Evolutionary conservation across 1,139 yeast genomes (phyloP), one percentile per base, ranked within the genome.

Genomic region (Taphrina communis): DNA sequence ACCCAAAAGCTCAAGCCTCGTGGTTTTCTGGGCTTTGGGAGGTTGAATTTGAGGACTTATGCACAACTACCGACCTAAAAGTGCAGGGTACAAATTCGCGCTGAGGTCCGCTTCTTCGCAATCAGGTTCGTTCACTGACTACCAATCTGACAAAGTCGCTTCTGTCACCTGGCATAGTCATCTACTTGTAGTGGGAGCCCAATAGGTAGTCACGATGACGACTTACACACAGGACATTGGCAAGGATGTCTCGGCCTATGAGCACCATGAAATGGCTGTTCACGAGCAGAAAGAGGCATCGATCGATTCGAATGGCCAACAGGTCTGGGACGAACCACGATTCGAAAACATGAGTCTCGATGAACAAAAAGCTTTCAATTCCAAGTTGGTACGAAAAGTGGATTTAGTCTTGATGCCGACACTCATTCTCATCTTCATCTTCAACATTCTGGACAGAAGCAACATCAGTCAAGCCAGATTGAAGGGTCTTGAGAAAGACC

Each of bases 391-490:
- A 69, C 73, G 83, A 69, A 86, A 84, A 73, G 78, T 86, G 61
- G 90, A 86, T 73, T 44, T 82, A 14, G 77, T 86, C 70, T 79
- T 87, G 67, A 76, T 87, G 73, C 89, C 53, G 78, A 86, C 62
- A 81, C 84, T n/a, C 74, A 82, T 60, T 79, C 85, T 67, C 85
- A 50, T 50, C 36, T 50, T 85, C 72, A 79, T 85, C 69, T 77
- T 86, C 70, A 83, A 85, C 71, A 85, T 81, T 73, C 78, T 87
- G 70, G 90, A 87, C 76, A 78, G 88, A 73, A 84, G 85, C 72
- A 85, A 85, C 74, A 84, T 86, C 73, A 88, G 88, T 1, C 82
- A 84, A 74, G 89, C 89, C 0, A 80, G 86, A 72, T 80, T 86
- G 38, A 88, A 85, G 69, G 88, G 87, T 5, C 76, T 86, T 57